These are phyloP conservation scores for Diplodia mutila DNA, from an alignment of 2,329 filamentous ascomycete species.

Conservation along the genomic window DNA sequence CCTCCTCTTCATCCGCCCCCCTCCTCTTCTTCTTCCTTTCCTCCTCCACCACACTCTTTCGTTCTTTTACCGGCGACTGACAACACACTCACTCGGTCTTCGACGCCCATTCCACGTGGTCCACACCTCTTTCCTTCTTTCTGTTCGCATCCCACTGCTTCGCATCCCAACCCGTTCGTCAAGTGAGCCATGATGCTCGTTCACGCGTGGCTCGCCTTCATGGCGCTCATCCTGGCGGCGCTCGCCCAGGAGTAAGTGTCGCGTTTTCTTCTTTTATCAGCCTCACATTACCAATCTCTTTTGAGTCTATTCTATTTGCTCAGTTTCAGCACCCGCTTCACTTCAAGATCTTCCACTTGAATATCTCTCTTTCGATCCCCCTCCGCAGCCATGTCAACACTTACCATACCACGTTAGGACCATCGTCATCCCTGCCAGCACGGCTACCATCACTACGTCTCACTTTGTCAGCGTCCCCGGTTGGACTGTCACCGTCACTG, in stretches of 20 bases:
- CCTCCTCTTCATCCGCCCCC: neutral
- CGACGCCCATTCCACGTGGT: neutral
- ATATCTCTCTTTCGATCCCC: neutral
- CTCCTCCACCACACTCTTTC: constrained; percentile 8
- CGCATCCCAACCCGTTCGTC: neutral
- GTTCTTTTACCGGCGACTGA: neutral
- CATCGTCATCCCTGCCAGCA: neutral
- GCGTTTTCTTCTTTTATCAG: neutral
- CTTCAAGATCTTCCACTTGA: neutral
- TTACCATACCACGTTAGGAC: neutral
- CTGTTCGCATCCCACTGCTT: neutral
- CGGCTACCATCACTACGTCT: neutral
- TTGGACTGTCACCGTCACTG: neutral
- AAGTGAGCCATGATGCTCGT: neutral
- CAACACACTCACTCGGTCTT: neutral
- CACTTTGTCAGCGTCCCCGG: neutral
- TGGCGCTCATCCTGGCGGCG: neutral
- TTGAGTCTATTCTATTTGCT: neutral
- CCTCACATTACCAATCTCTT: neutral
- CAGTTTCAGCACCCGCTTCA: neutral
- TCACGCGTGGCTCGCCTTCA: neutral
- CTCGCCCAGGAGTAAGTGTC: neutral
- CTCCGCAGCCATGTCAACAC: neutral
- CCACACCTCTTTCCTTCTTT: neutral
- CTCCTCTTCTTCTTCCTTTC: neutral